These are phyloP conservation scores for Clitopilus passeckerianus DNA, from an alignment of 768 basidiomycete genomes.

Conservation along the genomic window DNA sequence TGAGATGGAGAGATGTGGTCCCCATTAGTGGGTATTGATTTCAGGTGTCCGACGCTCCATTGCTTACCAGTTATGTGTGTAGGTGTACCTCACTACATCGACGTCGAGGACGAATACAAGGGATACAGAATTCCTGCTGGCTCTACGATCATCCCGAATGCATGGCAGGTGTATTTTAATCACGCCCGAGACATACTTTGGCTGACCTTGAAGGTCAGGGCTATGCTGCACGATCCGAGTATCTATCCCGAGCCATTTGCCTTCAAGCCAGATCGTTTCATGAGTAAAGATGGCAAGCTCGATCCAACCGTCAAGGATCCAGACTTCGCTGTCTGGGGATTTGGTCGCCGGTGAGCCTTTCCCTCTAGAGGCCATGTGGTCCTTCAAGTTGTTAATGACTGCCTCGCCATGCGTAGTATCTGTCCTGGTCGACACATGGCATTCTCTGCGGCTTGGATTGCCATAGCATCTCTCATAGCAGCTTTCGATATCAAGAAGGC, in stretches of 20 bases:
- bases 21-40: conserved; percentile 16
- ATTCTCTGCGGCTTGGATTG: conserved; percentile 23
- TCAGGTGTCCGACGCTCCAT: background rate
- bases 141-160: conserved; percentile 25
- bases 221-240: conserved; percentile 32
- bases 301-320: conserved; percentile 20
- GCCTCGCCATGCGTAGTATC: conserved; percentile 7
- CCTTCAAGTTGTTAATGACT: background rate
- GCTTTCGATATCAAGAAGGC: conserved; percentile 21
- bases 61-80: background rate
- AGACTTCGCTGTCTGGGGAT: conserved; percentile 23
- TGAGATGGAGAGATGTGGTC: conserved; percentile 21
- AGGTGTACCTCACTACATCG: background rate
- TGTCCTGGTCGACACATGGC: conserved; percentile 33
- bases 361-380: background rate
- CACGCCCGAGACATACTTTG: background rate
- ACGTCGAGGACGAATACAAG: conserved; percentile 18
- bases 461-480: conserved; percentile 23
- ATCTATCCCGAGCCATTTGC: conserved; percentile 32
- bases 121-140: conserved; percentile 26
- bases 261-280: conserved; percentile 38
- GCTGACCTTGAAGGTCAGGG: conserved; percentile 19
- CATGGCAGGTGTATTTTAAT: conserved; percentile 17
- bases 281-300: conserved; percentile 18
- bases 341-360: conserved; percentile 20